Conservation (phyloP, 805 yeast genomes). For the Cyberlindnera japonica region DNA sequence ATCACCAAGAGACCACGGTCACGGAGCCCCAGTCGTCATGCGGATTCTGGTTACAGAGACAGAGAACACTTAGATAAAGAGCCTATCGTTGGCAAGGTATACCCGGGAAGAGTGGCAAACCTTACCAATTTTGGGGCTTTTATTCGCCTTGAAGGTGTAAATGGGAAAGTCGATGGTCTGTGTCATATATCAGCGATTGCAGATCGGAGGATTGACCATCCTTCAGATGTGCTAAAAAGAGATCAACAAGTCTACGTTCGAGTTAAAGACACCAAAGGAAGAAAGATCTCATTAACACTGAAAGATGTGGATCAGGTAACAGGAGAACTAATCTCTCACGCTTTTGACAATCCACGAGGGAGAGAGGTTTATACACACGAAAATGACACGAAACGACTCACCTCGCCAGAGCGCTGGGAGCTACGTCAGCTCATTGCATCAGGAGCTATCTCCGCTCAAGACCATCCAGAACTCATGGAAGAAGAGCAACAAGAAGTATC, state of each 20-base stretch:
- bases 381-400: slow-evolving; percentile 42
- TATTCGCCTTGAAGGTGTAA: slow-evolving; percentile 45
- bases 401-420: slow-evolving; percentile 93
- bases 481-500: slow-evolving; percentile 29
- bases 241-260: slow-evolving; percentile 66
- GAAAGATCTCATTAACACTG: slow-evolving; percentile 60
- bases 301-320: slow-evolving; percentile 66
- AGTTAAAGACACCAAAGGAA: slow-evolving; percentile 45
- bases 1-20: slow-evolving; percentile 8
- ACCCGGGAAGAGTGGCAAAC: slow-evolving; percentile 58
- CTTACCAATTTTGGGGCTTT: slow-evolving; percentile 78
- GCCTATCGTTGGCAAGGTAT: slow-evolving; percentile 44
- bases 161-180: slow-evolving; percentile 48
- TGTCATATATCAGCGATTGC: slow-evolving; percentile 75
- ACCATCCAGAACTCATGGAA: slow-evolving; percentile 60
- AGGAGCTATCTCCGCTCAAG: slow-evolving; percentile 65
- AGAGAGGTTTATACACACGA: slow-evolving; percentile 14
- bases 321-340: slow-evolving; percentile 38
- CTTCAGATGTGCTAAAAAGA: slow-evolving; percentile 51
- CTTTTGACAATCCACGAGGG: slow-evolving; percentile 13
- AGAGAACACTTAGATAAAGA: slow-evolving; percentile 21
- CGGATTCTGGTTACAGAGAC: slow-evolving; percentile 15
- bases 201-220: slow-evolving; percentile 47
- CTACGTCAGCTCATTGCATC: slow-evolving; percentile 76
- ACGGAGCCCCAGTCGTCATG: not conserved